phyloP scores from a whole-genome alignment of 169 alveolate genomes.

The Cryptosporidium tyzzeri region DNA sequence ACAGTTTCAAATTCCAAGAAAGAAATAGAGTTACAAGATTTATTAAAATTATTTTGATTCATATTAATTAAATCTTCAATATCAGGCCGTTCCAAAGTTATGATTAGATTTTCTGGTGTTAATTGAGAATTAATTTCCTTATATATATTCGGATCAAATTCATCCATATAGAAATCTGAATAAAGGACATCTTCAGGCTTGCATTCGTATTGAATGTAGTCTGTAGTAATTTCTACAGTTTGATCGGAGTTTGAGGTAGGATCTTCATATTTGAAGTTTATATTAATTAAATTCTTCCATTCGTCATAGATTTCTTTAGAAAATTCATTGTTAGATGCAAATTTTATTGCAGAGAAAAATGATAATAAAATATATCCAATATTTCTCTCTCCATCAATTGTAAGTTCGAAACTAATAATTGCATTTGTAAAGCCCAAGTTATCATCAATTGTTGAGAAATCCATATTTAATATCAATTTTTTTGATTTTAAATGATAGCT shows the following conservation, averaged over 20 bases:
- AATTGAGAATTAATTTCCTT: slow-evolving; percentile 31
- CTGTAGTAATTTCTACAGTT: not conserved
- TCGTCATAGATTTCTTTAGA: slow-evolving; percentile 7
- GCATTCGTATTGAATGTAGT: not conserved
- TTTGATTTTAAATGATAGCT: not conserved
- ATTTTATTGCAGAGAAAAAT: slow-evolving; percentile 20
- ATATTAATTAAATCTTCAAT: not conserved
- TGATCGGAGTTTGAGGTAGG: not conserved
- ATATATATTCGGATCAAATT: not conserved
- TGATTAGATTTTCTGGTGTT: slow-evolving; percentile 25
- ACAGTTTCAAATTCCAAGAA: not conserved
- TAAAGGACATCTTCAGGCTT: slow-evolving; percentile 49
- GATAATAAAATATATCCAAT: slow-evolving; percentile 5
- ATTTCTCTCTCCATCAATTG: slow-evolving; percentile 18
- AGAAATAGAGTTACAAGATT: not conserved
- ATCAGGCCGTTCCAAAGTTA: not conserved
- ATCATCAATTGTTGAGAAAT: not conserved
- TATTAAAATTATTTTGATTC: not conserved
- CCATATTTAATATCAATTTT: not conserved
- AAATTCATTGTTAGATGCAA: not conserved
- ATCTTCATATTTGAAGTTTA: slow-evolving; percentile 6
- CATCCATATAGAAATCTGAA: not conserved
- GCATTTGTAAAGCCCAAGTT: slow-evolving; percentile 20
- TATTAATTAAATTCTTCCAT: not conserved
- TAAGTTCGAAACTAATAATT: not conserved